Base-by-base conservation (phyloP, 2,329 filamentous ascomycete genomes). In the Aspergillus fischeri region DNA sequence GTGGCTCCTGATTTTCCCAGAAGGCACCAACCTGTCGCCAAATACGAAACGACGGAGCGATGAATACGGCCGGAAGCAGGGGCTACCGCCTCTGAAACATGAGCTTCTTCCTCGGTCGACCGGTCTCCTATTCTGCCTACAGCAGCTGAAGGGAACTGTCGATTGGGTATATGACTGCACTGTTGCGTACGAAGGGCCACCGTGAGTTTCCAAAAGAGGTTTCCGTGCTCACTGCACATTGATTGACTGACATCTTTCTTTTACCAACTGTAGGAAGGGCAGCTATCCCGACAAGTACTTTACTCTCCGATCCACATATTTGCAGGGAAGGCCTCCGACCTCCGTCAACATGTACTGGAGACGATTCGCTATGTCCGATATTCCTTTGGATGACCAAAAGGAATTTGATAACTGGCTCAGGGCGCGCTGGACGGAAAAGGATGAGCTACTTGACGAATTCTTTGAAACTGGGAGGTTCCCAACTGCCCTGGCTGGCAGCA, bases 291-390 rank as follows among this genome's bases (percentile, higher is more conserved):
- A 97, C 71, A 86, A 95, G 51, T 89, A 90, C 67, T 97, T 95
- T 74, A 92, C 90, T 0, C 80, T 99, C 3, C 84, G 85, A 2
- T 92, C 92, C 51, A 95, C 91, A 3, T 96, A 94, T 70, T 87
- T 97, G 61, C 86, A 94, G 72, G 92, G 94, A 11, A 86, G 90
- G 1, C 88, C 92, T 0, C 94, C 93, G 1, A 96, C 92, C 72
- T 96, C 92, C 1, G 92, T 97, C 67, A 97, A 97, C 75, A 92
- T 97, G 80, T 89, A 96, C 75, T 99, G 93, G 91, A 86, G 94
- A 53, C 86, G 92, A 9, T 97, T 96, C 75, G 83, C 84, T 35
- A 72, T 97, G 14, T 82, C 83, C 24, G 86, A 91, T 21, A 96
- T 99, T 47, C 93, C 93, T 0, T 82, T 96, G 9, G 82, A 91